Percentiles rank a stretch among this genome's conserved stretches.
Conservation (phyloP, 768 basidiomycete species). For the Nidula microcarpa region DNA sequence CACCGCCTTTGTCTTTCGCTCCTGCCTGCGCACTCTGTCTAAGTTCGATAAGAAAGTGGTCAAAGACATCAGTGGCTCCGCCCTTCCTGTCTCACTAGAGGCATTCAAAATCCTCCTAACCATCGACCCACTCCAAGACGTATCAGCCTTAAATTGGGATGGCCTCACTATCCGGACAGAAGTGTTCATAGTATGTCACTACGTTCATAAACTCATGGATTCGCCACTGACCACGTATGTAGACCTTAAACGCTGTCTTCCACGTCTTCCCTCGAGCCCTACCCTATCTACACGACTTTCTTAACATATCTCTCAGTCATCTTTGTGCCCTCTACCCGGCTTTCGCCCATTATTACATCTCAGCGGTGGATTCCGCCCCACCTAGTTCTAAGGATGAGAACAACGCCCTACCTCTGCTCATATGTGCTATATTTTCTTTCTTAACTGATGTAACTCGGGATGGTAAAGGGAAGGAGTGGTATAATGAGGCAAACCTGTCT, state of each 20-base stretch:
- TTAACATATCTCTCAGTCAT: slow-evolving; percentile 56
- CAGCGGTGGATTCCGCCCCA: slow-evolving; percentile 51
- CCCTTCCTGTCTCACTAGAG: slow-evolving; percentile 90
- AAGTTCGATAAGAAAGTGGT: slow-evolving; percentile 94
- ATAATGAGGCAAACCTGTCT: slow-evolving; percentile 47
- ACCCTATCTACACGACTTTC: slow-evolving; percentile 58
- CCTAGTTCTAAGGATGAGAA: slow-evolving; percentile 71
- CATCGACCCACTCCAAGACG: slow-evolving; percentile 61
- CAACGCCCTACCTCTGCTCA: slow-evolving; percentile 73
- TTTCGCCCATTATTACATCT: slow-evolving; percentile 61
- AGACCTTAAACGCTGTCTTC: slow-evolving; percentile 81
- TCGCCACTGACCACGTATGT: slow-evolving; percentile 1
- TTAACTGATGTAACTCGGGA: slow-evolving; percentile 61
- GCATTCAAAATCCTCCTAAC: slow-evolving; percentile 78
- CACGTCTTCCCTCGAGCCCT: slow-evolving; percentile 79
- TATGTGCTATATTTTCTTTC: slow-evolving; percentile 81
- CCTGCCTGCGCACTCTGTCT: slow-evolving; percentile 85
- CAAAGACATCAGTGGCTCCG: slow-evolving; percentile 73
- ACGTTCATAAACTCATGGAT: slow-evolving; percentile 6
- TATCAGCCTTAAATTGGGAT: slow-evolving; percentile 69
- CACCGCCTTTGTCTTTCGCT: slow-evolving; percentile 83
- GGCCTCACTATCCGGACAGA: slow-evolving; percentile 75
- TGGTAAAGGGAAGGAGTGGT: slow-evolving; percentile 64
- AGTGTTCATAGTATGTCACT: slow-evolving; percentile 66
- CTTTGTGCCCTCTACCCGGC: slow-evolving; percentile 55